These are phyloP conservation scores for Paramecium biaurelia DNA, from an alignment of 73 alveolate species.

Conservation along the genomic window DNA sequence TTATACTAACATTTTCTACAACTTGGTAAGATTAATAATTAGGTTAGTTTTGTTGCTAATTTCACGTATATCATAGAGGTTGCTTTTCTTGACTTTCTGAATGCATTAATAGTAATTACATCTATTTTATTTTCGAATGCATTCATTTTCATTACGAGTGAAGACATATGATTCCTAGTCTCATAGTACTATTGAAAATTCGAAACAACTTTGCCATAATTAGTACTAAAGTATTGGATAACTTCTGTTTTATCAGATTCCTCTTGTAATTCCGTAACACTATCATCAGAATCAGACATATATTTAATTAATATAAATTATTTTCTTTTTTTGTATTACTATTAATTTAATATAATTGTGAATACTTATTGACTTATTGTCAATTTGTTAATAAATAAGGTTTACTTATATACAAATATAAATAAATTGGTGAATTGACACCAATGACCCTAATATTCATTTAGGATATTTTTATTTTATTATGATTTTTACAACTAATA, in stretches of 20 bases:
- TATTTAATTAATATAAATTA: background rate
- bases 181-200: background rate
- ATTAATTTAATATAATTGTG: background rate
- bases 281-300: slow-evolving; percentile 42
- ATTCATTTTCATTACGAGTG: background rate
- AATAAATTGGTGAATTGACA: background rate
- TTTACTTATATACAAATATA: background rate
- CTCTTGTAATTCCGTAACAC: background rate
- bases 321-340: background rate
- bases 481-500: background rate
- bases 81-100: slow-evolving; percentile 43
- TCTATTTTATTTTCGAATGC: slow-evolving; percentile 28
- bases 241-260: background rate
- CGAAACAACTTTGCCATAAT: slow-evolving; percentile 4
- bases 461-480: background rate
- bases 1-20: background rate
- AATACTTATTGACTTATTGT: background rate
- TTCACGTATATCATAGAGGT: slow-evolving; percentile 32
- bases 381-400: background rate
- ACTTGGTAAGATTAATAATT: background rate
- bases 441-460: background rate
- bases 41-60: background rate
- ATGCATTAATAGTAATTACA: background rate
- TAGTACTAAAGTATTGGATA: slow-evolving; percentile 1
- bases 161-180: background rate